Evolutionary conservation across 768 basidiomycete species (phyloP).

Genomic region (Neoboletus magnificus): DNA sequence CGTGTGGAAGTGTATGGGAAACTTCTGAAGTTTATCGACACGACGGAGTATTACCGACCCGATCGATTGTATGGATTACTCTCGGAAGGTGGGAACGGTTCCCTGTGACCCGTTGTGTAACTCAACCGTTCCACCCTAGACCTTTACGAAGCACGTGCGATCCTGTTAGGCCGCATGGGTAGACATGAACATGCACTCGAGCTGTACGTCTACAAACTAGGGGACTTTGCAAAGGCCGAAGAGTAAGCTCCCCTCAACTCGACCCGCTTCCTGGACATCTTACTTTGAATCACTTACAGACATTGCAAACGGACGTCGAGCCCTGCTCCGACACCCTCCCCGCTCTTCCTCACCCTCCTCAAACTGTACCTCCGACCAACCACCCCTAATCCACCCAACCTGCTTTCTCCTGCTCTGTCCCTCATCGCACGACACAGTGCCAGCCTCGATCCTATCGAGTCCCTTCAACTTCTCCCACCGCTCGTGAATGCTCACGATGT

Average conservation of each 20-base stretch:
- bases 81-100: conserved; percentile 62
- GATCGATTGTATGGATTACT: conserved; percentile 81
- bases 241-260: conserved; percentile 49
- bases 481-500: conserved; percentile 83
- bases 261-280: neutral
- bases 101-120: neutral
- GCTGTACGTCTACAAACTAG: conserved; percentile 85
- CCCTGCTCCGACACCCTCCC: conserved; percentile 48
- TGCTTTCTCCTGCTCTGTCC: conserved; percentile 81
- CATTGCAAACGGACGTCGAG: conserved; percentile 87
- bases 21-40: conserved; percentile 73
- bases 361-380: conserved; percentile 83
- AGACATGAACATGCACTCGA: conserved; percentile 94
- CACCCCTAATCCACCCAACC: conserved; percentile 44
- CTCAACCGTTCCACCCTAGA: conserved; percentile 42
- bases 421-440: conserved; percentile 83
- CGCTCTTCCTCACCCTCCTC: conserved; percentile 81
- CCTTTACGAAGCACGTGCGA: conserved; percentile 86
- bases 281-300: conserved; percentile 38
- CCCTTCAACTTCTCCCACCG: conserved; percentile 84
- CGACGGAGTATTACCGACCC: conserved; percentile 63
- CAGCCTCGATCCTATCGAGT: conserved; percentile 77
- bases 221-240: conserved; percentile 85
- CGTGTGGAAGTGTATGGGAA: conserved; percentile 56
- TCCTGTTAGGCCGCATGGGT: conserved; percentile 84